Percentiles rank a stretch among this genome's conserved stretches.
Evolutionary conservation across 257 asterid species (phyloP).

Genomic region (Sherardia arvensis): DNA sequence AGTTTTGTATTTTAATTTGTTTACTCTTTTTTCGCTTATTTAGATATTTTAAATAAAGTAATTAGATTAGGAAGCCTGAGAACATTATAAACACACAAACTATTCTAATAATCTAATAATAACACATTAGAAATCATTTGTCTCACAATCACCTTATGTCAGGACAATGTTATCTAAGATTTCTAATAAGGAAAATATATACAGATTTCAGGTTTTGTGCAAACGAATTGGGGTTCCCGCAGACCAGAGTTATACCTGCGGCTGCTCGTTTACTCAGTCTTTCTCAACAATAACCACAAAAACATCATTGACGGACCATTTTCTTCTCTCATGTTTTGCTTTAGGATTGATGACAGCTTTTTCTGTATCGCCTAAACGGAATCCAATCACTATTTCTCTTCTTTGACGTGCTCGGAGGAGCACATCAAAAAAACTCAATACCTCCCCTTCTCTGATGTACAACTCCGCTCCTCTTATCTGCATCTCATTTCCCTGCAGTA

Average conservation of each 20-base stretch:
- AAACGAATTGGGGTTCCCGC: background rate
- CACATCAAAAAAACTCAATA: conserved; percentile 71
- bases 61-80: too few species aligned
- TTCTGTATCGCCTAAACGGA: conserved; percentile 53
- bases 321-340: conserved; percentile 40
- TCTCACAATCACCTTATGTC: too few species aligned
- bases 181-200: background rate
- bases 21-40: too few species aligned
- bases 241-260: too few species aligned
- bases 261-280: conserved; percentile 23
- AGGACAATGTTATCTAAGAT: too few species aligned
- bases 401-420: conserved; percentile 77
- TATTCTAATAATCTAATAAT: too few species aligned
- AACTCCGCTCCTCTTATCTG: conserved; percentile 74
- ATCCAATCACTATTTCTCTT: conserved; percentile 74
- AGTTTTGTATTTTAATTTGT: too few species aligned
- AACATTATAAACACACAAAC: too few species aligned
- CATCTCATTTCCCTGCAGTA: conserved; percentile 72
- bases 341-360: conserved; percentile 70
- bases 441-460: conserved; percentile 56
- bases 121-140: too few species aligned
- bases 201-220: background rate
- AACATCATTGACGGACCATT: conserved; percentile 65
- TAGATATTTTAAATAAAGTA: too few species aligned
- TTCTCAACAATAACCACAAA: conserved; percentile 78